Evolutionary conservation across 1,284 basidiomycete genomes (phyloP).

Genomic region (Sporisorium reilianum): DNA sequence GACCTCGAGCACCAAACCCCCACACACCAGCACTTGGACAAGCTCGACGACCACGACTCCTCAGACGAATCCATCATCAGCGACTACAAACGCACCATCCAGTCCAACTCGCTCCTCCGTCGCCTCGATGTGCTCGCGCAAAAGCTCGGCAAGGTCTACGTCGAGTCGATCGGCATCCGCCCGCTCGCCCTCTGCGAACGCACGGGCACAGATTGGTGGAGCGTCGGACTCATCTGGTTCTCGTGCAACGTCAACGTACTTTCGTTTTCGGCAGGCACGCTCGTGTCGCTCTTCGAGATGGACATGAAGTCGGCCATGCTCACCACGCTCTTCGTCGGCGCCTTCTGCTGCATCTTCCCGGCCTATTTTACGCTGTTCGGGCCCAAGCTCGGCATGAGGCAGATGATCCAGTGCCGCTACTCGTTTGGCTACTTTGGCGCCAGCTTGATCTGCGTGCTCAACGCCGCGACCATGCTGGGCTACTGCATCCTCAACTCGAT

Average conservation of each 20-base stretch:
- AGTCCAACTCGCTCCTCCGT: constrained; percentile 14
- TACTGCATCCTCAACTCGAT: constrained; percentile 76
- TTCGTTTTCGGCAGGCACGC: constrained; percentile 75
- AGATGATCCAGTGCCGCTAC: constrained; percentile 74
- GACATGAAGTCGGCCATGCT: constrained; percentile 72
- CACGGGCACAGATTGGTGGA: constrained; percentile 71
- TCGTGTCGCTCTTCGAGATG: constrained; percentile 74
- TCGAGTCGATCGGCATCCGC: constrained; percentile 56
- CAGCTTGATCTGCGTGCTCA: constrained; percentile 73
- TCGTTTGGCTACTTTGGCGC: constrained; percentile 75
- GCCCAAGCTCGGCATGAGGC: constrained; percentile 75
- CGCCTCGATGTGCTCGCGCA: constrained; percentile 27
- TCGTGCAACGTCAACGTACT: constrained; percentile 64
- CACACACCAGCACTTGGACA: neutral
- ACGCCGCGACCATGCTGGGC: constrained; percentile 54
- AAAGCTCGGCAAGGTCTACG: constrained; percentile 24
- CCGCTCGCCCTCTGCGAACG: constrained; percentile 45
- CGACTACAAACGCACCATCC: constrained; percentile 38
- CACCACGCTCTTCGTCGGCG: constrained; percentile 69
- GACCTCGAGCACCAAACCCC: constrained; percentile 33
- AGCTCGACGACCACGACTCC: constrained; percentile 14
- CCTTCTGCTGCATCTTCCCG: constrained; percentile 66
- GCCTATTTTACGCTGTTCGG: constrained; percentile 71
- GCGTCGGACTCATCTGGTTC: constrained; percentile 66
- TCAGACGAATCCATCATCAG: constrained; percentile 30